Evolutionary conservation across 2,329 filamentous ascomycete species (phyloP).

Genomic region (Emergomyces africanus): DNA sequence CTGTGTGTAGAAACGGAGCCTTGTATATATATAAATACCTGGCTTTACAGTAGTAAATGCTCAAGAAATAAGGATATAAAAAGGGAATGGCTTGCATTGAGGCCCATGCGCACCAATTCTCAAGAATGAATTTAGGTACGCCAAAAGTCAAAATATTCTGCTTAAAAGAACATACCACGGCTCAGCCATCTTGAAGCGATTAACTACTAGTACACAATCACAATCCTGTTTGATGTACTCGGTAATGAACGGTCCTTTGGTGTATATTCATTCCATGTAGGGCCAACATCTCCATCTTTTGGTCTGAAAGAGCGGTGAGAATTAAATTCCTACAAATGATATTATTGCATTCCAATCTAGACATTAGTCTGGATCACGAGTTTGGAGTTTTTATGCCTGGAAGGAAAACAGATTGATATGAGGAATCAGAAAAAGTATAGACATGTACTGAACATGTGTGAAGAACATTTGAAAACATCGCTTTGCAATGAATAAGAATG

Average conservation of each 20-base stretch:
- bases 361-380: neutral
- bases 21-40: no score
- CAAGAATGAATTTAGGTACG: neutral
- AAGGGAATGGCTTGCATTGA: neutral
- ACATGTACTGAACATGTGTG: no score
- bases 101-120: neutral
- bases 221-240: neutral
- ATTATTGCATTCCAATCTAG: neutral
- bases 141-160: neutral
- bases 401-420: neutral
- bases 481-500: neutral
- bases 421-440: no score
- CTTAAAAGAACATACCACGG: no score
- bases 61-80: neutral
- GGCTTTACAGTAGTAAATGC: neutral
- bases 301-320: constrained; percentile 1
- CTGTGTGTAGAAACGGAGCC: neutral
- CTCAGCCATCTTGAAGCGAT: no score
- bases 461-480: neutral
- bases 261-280: neutral
- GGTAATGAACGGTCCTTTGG: neutral
- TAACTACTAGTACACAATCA: no score
- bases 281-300: no score
- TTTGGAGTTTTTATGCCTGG: no score
- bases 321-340: neutral